These are phyloP conservation scores for Russula virescens DNA, from an alignment of 768 basidiomycete genomes.

Conservation along the genomic window DNA sequence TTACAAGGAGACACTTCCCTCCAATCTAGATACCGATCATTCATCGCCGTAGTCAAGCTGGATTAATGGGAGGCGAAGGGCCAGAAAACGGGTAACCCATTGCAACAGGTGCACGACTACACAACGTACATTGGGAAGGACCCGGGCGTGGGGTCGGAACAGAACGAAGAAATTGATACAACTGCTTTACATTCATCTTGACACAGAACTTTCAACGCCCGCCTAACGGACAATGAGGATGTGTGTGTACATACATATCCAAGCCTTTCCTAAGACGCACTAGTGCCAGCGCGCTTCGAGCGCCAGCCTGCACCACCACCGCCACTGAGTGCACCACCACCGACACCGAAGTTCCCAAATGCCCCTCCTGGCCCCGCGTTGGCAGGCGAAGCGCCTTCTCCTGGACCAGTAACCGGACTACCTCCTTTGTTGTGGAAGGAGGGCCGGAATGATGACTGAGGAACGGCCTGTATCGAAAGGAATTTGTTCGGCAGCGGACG, in stretches of 20 bases:
- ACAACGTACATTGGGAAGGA: too few species aligned
- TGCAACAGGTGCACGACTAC: too few species aligned
- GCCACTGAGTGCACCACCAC: constrained; percentile 30
- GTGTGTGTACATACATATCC: background rate
- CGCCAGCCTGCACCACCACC: constrained; percentile 6
- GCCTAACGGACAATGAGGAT: background rate
- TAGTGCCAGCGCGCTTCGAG: background rate
- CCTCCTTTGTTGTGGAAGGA: constrained; percentile 46
- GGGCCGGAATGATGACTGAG: constrained; percentile 59
- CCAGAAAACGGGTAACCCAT: too few species aligned
- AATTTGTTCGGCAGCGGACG: constrained; percentile 78
- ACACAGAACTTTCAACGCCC: background rate
- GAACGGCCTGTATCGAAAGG: constrained; percentile 68
- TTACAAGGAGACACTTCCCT: too few species aligned
- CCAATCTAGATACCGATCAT: too few species aligned
- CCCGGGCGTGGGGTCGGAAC: too few species aligned
- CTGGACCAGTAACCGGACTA: constrained; percentile 29
- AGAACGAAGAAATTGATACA: constrained; percentile 1
- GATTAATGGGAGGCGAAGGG: too few species aligned
- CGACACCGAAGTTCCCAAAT: constrained; percentile 39
- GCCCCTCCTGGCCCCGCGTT: constrained; percentile 35
- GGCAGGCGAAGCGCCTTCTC: constrained; percentile 26
- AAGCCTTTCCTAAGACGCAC: background rate
- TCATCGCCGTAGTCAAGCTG: too few species aligned
- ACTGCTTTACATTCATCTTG: constrained; percentile 7